A percentile compares a stretch with the other conserved stretches of the same genome.
phyloP scores from a whole-genome alignment of 208 protist species.

The Angomonas deanei region DNA sequence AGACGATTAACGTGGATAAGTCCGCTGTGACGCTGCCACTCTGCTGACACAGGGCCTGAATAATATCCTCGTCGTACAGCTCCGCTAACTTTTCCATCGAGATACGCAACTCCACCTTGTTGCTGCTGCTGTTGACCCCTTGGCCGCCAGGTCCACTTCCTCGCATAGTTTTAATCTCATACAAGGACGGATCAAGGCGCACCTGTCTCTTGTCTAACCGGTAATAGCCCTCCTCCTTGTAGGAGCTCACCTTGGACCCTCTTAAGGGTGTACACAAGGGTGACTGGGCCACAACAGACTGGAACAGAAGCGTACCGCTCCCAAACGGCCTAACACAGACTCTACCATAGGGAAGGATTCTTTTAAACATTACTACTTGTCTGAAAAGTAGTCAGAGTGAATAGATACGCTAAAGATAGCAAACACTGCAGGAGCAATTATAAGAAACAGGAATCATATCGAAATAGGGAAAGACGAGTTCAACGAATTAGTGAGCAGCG shows the following conservation, averaged over 20 bases:
- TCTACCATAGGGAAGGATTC: neutral
- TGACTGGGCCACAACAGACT: neutral
- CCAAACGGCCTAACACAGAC: neutral
- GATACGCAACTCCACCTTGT: constrained; percentile 78
- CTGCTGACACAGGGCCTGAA: constrained; percentile 37
- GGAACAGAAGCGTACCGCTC: neutral
- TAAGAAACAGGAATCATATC: too few relatives aligned
- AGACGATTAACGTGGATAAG: constrained; percentile 44
- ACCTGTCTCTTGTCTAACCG: constrained; percentile 44
- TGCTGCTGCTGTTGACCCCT: constrained; percentile 80
- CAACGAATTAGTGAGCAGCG: too few relatives aligned
- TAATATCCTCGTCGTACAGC: constrained; percentile 53
- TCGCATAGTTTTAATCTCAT: constrained; percentile 51
- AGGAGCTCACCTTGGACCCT: constrained; percentile 50
- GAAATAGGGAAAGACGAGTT: too few relatives aligned
- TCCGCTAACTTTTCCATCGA: constrained; percentile 37
- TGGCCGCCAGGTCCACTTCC: constrained; percentile 81
- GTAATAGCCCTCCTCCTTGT: constrained; percentile 57
- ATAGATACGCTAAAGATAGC: too few relatives aligned
- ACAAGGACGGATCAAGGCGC: constrained; percentile 32
- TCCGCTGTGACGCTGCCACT: constrained; percentile 38
- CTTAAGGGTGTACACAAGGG: constrained; percentile 3
- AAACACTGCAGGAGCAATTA: too few relatives aligned
- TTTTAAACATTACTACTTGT: too few relatives aligned
- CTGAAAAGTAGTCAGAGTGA: constrained; percentile 5